A percentile compares a stretch with the other conserved stretches of the same genome.
Evolutionary conservation across 306 rosid genomes (phyloP).

Genomic region (Cicer pinnatifidum): DNA sequence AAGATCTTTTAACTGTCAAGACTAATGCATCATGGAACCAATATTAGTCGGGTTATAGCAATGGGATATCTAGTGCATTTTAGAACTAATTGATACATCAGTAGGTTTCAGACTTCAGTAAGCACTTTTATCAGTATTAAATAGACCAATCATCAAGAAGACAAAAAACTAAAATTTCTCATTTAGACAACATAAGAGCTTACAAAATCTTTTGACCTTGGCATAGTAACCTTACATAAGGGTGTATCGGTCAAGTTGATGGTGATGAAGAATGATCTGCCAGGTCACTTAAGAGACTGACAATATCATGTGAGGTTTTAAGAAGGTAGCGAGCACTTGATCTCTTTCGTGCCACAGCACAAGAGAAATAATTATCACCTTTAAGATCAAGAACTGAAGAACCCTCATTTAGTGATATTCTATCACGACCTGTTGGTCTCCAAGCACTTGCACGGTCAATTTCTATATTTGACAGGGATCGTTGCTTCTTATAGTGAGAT

Average conservation of each 20-base stretch:
- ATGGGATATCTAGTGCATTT: background rate
- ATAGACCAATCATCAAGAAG: background rate
- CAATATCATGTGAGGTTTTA: slow-evolving; percentile 67
- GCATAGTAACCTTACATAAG: slow-evolving; percentile 1
- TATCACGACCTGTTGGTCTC: slow-evolving; percentile 56
- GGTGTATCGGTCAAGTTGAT: slow-evolving; percentile 28
- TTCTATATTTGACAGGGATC: slow-evolving; percentile 68
- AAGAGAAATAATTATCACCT: slow-evolving; percentile 90
- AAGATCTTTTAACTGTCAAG: background rate
- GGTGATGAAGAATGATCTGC: slow-evolving; percentile 49
- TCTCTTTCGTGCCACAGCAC: slow-evolving; percentile 74
- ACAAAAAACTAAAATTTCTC: background rate
- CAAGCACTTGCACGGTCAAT: slow-evolving; percentile 48
- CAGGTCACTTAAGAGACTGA: slow-evolving; percentile 66
- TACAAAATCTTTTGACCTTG: slow-evolving; percentile 39
- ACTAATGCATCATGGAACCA: background rate
- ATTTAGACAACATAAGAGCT: slow-evolving; percentile 4
- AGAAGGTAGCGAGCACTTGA: slow-evolving; percentile 83
- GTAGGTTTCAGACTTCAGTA: background rate
- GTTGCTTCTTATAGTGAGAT: slow-evolving; percentile 69
- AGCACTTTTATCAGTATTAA: slow-evolving; percentile 11
- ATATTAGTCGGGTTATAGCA: slow-evolving; percentile 24
- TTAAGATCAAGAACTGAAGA: slow-evolving; percentile 89
- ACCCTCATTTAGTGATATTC: slow-evolving; percentile 64
- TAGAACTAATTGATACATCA: slow-evolving; percentile 4